Evolutionary conservation across 345 rosid genomes (phyloP).

Genomic region (Aethionema arabicum): DNA sequence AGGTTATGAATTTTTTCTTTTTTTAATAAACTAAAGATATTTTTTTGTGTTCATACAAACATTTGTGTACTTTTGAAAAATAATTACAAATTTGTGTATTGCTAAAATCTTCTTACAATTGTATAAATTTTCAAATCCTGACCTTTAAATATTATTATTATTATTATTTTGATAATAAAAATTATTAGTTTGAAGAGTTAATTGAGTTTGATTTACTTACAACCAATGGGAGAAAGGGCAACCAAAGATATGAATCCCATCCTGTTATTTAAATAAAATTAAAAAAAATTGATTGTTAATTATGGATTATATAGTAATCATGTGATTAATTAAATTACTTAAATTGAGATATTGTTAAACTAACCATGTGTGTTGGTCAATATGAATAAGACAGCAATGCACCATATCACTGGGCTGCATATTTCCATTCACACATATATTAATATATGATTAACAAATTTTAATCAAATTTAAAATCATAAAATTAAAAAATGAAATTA

Average conservation of each 20-base stretch:
- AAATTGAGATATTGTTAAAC: conserved; percentile 8
- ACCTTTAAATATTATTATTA: too few species aligned
- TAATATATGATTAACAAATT: conserved; percentile 9
- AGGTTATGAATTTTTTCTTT: neutral
- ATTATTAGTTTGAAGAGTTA: neutral
- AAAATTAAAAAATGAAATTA: neutral
- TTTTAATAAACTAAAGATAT: too few species aligned
- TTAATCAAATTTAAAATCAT: neutral
- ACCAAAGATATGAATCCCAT: conserved; percentile 66
- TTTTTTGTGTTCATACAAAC: too few species aligned
- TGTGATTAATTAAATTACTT: neutral
- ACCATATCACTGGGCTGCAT: conserved; percentile 81
- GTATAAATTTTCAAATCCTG: too few species aligned
- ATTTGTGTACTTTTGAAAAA: too few species aligned
- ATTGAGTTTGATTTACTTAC: conserved; percentile 49
- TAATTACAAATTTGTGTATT: too few species aligned
- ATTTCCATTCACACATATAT: conserved; percentile 25
- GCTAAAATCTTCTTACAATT: too few species aligned
- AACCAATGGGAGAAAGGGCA: conserved; percentile 75
- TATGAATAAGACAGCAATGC: conserved; percentile 62
- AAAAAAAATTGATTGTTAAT: neutral
- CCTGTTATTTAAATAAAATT: conserved; percentile 42
- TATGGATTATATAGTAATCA: neutral
- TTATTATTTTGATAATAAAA: too few species aligned
- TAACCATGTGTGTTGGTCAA: conserved; percentile 80